These are phyloP conservation scores for Coemansia sp. DNA, from an alignment of 192 early-diverging fungal genomes.

Conservation along the genomic window DNA sequence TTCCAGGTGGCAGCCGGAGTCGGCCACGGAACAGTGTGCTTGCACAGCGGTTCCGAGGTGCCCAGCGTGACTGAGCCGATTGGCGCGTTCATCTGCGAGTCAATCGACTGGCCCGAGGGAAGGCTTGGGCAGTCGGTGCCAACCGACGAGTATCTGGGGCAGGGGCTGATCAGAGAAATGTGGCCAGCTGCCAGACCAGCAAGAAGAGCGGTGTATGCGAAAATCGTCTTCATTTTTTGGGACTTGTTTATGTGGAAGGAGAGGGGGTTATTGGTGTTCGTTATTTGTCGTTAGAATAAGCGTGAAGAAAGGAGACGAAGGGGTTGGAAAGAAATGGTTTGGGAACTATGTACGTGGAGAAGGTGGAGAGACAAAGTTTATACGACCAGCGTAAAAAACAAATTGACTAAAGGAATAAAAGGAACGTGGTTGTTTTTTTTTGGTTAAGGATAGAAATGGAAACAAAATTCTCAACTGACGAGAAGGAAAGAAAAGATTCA, in stretches of 20 bases:
- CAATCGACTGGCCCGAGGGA: conserved; percentile 43
- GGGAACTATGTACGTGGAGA: not conserved
- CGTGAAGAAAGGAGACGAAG: not conserved
- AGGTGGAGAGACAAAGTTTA: not conserved
- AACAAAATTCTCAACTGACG: too few relatives aligned
- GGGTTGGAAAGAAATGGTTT: not conserved
- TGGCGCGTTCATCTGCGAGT: conserved; percentile 44
- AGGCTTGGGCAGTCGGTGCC: conserved; percentile 46
- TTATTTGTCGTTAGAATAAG: not conserved
- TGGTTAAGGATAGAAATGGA: too few relatives aligned
- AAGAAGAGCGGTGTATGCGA: not conserved
- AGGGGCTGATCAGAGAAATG: conserved; percentile 29
- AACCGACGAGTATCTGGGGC: conserved; percentile 38
- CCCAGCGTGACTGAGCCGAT: conserved; percentile 25
- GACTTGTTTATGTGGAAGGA: not conserved
- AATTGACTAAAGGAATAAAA: not conserved
- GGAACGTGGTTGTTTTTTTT: too few relatives aligned
- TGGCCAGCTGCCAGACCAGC: conserved; percentile 15
- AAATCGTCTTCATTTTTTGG: not conserved
- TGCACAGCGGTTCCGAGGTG: conserved; percentile 23
- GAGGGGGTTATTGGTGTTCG: too few relatives aligned
- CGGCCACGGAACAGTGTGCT: conserved; percentile 37
- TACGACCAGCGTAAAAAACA: conserved; percentile 8
- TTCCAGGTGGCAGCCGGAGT: conserved; percentile 40
- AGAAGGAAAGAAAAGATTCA: too few relatives aligned